Evolutionary conservation across 768 basidiomycete genomes (phyloP).

Genomic region (Lyophyllum semitale): DNA sequence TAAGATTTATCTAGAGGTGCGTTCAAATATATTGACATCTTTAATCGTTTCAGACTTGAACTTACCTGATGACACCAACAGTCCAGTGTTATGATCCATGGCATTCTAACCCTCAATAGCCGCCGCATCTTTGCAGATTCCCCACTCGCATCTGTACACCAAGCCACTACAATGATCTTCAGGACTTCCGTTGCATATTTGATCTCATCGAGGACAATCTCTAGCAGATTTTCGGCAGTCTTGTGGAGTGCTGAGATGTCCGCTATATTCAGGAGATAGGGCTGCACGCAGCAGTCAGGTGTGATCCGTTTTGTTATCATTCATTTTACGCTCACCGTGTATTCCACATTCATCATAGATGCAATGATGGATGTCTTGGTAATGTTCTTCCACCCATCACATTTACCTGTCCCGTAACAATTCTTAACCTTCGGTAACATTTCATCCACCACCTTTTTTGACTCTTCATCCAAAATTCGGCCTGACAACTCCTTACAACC

Average conservation of each 20-base stretch:
- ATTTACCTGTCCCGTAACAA: constrained; percentile 24
- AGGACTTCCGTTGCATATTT: constrained; percentile 13
- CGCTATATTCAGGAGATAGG: constrained; percentile 19
- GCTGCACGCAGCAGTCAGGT: constrained; percentile 2
- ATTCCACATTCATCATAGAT: constrained; percentile 25
- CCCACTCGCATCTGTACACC: constrained; percentile 23
- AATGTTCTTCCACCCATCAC: constrained; percentile 34
- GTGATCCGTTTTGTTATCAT: neutral
- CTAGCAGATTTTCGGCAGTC: constrained; percentile 23
- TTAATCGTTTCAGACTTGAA: too few species aligned
- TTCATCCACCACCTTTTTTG: constrained; percentile 13
- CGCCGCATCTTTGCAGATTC: constrained; percentile 22
- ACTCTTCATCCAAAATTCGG: constrained; percentile 9
- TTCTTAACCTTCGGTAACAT: neutral
- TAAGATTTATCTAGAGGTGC: constrained; percentile 8
- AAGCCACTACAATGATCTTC: constrained; percentile 15
- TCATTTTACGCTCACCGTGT: constrained; percentile 17
- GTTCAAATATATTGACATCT: too few species aligned
- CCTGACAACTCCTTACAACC: constrained; percentile 8
- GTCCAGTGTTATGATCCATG: constrained; percentile 16
- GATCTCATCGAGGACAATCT: constrained; percentile 22
- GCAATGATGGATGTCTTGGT: constrained; percentile 22
- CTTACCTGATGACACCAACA: constrained; percentile 29
- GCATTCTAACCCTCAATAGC: constrained; percentile 5
- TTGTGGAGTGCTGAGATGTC: constrained; percentile 25